Conservation (phyloP, 2,329 filamentous ascomycete genomes). For the Chaetomium strumarium region DNA sequence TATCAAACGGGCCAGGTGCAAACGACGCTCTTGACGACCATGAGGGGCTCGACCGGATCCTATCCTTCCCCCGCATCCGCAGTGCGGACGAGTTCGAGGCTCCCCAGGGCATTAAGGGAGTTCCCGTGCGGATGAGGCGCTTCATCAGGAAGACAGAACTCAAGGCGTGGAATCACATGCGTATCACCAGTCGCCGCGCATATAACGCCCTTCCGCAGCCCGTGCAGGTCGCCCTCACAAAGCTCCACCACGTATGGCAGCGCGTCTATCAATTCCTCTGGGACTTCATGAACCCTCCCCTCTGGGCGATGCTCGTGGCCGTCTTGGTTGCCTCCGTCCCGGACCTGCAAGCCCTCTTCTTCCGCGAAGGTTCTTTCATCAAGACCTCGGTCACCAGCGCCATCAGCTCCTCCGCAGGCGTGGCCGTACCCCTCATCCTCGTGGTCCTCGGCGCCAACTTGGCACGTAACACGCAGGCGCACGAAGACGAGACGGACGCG, state of each 20-base stretch:
- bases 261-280: conserved; percentile 62
- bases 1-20: conserved; percentile 21
- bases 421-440: conserved; percentile 90
- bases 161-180: conserved; percentile 20
- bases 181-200: conserved; percentile 19
- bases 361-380: conserved; percentile 80
- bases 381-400: conserved; percentile 90
- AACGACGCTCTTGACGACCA: conserved; percentile 12
- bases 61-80: conserved; percentile 56
- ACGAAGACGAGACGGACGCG: conserved; percentile 52
- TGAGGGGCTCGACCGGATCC: conserved; percentile 47
- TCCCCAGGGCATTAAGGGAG: conserved; percentile 38
- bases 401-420: conserved; percentile 75
- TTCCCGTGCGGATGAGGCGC: conserved; percentile 34
- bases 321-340: conserved; percentile 87
- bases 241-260: conserved; percentile 31
- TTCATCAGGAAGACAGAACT: conserved; percentile 28
- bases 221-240: conserved; percentile 33
- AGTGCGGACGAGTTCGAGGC: conserved; percentile 37
- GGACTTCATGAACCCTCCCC: conserved; percentile 96
- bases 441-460: conserved; percentile 94
- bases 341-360: conserved; percentile 75
- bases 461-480: conserved; percentile 79
- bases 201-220: conserved; percentile 38
- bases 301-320: conserved; percentile 95